phyloP scores from a whole-genome alignment of 2,329 filamentous ascomycete genomes.

The Davidsoniella neocaledoniae region DNA sequence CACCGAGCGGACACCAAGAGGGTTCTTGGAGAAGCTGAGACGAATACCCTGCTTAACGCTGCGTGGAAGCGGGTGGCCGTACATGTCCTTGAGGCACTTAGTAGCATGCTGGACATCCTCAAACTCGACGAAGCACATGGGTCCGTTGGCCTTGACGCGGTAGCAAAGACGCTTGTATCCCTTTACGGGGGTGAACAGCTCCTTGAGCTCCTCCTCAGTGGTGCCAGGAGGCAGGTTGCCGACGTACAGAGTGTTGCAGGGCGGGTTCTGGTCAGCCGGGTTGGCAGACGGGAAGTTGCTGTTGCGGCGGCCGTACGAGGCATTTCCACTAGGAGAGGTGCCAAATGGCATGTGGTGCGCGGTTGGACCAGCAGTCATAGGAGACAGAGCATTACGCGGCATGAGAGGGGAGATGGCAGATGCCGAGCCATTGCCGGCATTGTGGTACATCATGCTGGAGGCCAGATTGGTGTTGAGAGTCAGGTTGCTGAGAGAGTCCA shows the following conservation, averaged over 20 bases:
- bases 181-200: slow-evolving; percentile 79
- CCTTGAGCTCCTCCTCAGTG: slow-evolving; percentile 87
- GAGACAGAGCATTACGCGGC: slow-evolving; percentile 31
- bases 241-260: slow-evolving; percentile 94
- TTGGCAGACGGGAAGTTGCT: slow-evolving; percentile 68
- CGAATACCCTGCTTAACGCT: slow-evolving; percentile 90
- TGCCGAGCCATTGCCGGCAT: slow-evolving; percentile 1
- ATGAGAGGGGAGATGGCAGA: slow-evolving; percentile 18
- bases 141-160: slow-evolving; percentile 83
- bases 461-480: slow-evolving; percentile 16
- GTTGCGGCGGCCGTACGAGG: slow-evolving; percentile 4
- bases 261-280: slow-evolving; percentile 88
- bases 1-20: slow-evolving; percentile 72
- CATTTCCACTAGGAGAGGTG: background rate
- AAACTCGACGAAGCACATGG: slow-evolving; percentile 98
- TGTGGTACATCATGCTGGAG: slow-evolving; percentile 2
- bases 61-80: slow-evolving; percentile 74
- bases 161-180: slow-evolving; percentile 94
- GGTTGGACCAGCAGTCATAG: slow-evolving; percentile 33
- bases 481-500: slow-evolving; percentile 19
- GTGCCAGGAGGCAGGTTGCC: slow-evolving; percentile 91
- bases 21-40: slow-evolving; percentile 94
- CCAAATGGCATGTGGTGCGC: slow-evolving; percentile 30
- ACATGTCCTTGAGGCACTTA: slow-evolving; percentile 76
- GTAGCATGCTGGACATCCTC: slow-evolving; percentile 86